A percentile compares a stretch with the other conserved stretches of the same genome.
These are phyloP conservation scores for Rostrohypoxylon terebratum DNA, from an alignment of 495 filamentous ascomycete species.

Conservation along the genomic window DNA sequence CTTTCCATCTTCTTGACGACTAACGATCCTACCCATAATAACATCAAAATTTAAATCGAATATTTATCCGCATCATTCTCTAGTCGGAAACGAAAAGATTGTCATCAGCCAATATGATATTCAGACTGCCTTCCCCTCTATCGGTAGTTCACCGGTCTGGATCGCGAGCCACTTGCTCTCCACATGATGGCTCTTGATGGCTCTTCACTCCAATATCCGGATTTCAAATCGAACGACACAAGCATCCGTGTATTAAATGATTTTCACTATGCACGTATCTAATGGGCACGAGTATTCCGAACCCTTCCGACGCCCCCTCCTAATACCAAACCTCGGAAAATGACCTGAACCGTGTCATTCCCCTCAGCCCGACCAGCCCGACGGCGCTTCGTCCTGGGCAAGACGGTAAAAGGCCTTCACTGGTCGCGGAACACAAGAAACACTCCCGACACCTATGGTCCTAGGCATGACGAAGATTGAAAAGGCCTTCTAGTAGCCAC, in stretches of 20 bases:
- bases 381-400: conserved; percentile 42
- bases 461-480: conserved; percentile 34
- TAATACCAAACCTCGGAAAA: not conserved
- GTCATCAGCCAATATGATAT: not conserved
- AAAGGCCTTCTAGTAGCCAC: conserved; percentile 37
- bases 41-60: not conserved
- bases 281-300: not conserved
- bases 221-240: not conserved
- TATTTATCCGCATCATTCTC: not conserved
- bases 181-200: not conserved
- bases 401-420: conserved; percentile 43
- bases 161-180: not conserved
- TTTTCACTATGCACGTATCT: not conserved
- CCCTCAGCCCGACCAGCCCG: not conserved
- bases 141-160: not conserved
- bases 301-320: not conserved
- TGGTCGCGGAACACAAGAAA: conserved; percentile 24
- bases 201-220: not conserved
- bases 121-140: not conserved
- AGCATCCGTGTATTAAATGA: not conserved
- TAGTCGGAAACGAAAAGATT: not conserved
- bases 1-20: not conserved
- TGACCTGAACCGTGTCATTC: not conserved
- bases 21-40: not conserved
- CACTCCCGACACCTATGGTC: conserved; percentile 25